These are phyloP conservation scores for Coniferiporia sulphurascens DNA, from an alignment of 1,284 basidiomycete genomes.

Conservation along the genomic window DNA sequence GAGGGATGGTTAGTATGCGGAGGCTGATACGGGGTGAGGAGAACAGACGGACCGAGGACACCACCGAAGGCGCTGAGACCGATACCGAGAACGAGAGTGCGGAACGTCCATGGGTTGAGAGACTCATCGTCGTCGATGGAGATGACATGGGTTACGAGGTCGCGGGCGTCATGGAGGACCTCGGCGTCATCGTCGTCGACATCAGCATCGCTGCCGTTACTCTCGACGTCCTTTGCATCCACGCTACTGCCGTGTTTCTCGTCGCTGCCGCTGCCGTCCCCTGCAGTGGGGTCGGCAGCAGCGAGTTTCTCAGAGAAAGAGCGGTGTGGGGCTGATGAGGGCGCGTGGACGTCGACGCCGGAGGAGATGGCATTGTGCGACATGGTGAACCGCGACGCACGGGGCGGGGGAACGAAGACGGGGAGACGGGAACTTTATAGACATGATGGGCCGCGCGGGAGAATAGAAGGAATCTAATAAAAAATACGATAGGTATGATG, in stretches of 20 bases:
- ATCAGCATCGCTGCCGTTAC: neutral
- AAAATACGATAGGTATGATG: too few species aligned
- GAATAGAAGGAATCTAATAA: too few species aligned
- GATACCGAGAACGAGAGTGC: conserved; percentile 34
- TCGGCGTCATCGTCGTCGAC: conserved; percentile 20
- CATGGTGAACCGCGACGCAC: too few species aligned
- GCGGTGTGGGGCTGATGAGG: too few species aligned
- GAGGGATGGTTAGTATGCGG: neutral
- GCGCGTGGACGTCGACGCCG: too few species aligned
- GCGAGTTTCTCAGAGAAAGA: neutral
- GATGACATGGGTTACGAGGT: conserved; percentile 49
- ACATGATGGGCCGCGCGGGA: too few species aligned
- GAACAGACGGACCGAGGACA: conserved; percentile 24
- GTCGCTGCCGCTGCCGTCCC: neutral
- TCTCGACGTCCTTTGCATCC: conserved; percentile 4
- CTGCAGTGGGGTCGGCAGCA: neutral
- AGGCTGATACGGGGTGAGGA: neutral
- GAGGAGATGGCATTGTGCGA: too few species aligned
- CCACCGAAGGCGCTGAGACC: conserved; percentile 25
- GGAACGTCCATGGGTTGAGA: conserved; percentile 24
- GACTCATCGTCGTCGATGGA: conserved; percentile 43
- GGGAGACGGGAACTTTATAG: too few species aligned
- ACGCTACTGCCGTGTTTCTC: neutral
- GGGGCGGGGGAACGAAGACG: too few species aligned
- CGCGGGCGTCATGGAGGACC: conserved; percentile 40